These are phyloP conservation scores for Coemansia brasiliensis DNA, from an alignment of 192 early-diverging fungal species.

Conservation along the genomic window DNA sequence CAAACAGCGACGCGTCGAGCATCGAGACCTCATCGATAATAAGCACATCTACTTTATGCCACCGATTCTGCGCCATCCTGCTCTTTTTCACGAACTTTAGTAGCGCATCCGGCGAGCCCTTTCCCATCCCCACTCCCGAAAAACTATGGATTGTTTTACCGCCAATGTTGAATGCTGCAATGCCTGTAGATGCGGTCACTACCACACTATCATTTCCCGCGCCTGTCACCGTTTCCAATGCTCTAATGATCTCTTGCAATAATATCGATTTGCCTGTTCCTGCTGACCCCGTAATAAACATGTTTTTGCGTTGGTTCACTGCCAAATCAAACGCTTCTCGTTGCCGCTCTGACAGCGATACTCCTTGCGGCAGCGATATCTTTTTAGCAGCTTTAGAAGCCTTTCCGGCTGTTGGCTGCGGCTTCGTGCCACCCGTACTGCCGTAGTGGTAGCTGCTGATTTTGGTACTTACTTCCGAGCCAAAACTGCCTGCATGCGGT, in stretches of 20 bases:
- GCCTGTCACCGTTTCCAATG: constrained; percentile 14
- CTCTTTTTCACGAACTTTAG: constrained; percentile 41
- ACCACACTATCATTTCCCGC: constrained; percentile 25
- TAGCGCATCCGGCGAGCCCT: constrained; percentile 20
- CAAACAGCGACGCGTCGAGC: constrained; percentile 72
- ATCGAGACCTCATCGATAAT: constrained; percentile 82
- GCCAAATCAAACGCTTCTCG: constrained; percentile 62
- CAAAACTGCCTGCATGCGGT: constrained; percentile 4
- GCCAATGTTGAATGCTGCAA: constrained; percentile 77
- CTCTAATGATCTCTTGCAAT: constrained; percentile 43
- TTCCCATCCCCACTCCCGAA: constrained; percentile 64
- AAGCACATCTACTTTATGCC: constrained; percentile 62
- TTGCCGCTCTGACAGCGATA: constrained; percentile 58
- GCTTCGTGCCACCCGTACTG: background rate
- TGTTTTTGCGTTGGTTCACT: constrained; percentile 52
- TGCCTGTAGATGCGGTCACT: constrained; percentile 75
- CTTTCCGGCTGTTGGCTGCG: background rate
- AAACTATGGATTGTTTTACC: constrained; percentile 77
- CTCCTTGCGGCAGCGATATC: constrained; percentile 3
- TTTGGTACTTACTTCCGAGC: constrained; percentile 1
- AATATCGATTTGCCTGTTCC: constrained; percentile 61
- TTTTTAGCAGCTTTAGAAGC: background rate
- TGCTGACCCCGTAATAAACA: constrained; percentile 81
- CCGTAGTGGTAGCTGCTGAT: constrained; percentile 3
- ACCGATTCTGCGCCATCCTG: constrained; percentile 53